These are phyloP conservation scores for Carex arenaria DNA, from an alignment of 202 grass and related monocot genomes.

Conservation along the genomic window DNA sequence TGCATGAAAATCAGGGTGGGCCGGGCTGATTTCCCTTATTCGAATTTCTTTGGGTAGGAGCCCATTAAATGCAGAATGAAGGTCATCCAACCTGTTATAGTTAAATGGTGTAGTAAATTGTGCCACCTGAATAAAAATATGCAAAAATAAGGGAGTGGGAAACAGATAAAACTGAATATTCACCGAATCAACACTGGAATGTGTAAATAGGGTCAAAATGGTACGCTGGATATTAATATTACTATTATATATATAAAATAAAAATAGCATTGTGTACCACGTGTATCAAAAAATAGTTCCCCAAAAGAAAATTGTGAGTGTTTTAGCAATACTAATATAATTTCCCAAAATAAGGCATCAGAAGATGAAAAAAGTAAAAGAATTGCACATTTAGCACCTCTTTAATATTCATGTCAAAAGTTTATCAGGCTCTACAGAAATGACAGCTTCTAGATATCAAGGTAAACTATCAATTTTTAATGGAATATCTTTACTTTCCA, in stretches of 20 bases:
- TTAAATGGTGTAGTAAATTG: conserved; percentile 81
- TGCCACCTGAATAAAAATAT: conserved; percentile 62
- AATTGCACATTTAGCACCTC: not conserved
- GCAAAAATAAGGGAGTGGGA: conserved; percentile 17
- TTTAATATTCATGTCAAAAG: not conserved
- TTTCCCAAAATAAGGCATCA: not conserved
- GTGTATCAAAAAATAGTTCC: not conserved
- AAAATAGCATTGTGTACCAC: not conserved
- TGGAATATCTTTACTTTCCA: not conserved
- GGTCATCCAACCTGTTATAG: conserved; percentile 49
- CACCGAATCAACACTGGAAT: not conserved
- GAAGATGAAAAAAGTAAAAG: not conserved
- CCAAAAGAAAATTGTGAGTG: not conserved
- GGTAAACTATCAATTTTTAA: not conserved
- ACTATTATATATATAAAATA: not conserved
- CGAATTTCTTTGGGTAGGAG: conserved; percentile 80
- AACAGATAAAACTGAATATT: not conserved
- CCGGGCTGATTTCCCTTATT: conserved; percentile 82
- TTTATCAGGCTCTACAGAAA: not conserved
- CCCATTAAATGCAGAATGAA: conserved; percentile 83
- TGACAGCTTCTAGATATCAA: not conserved
- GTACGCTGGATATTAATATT: not conserved
- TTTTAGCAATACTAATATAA: not conserved
- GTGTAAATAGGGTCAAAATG: not conserved
- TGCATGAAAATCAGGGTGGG: conserved; percentile 68